These are phyloP conservation scores for Crassisporium funariophilum DNA, from an alignment of 768 basidiomycete genomes.

Conservation along the genomic window DNA sequence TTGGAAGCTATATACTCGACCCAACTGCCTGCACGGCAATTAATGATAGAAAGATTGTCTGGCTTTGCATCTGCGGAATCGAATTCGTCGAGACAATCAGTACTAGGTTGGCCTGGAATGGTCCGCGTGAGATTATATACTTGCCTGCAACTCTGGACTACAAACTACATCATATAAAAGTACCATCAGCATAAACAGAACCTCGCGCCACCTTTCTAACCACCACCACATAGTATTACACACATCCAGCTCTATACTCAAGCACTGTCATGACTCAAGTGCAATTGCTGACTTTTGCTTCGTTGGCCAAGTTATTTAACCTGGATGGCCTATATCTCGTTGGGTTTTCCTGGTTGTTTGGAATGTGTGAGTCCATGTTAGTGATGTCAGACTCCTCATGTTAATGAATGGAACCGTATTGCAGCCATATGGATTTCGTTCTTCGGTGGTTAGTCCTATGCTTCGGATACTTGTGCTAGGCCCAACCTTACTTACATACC, in stretches of 20 bases:
- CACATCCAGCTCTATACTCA: neutral
- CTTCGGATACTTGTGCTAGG: neutral
- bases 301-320: slow-evolving; percentile 35
- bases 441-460: slow-evolving; percentile 51
- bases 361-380: slow-evolving; percentile 58
- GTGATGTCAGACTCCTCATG: neutral
- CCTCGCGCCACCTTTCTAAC: too few relatives aligned
- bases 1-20: slow-evolving; percentile 6
- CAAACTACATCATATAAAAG: too few relatives aligned
- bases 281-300: slow-evolving; percentile 37
- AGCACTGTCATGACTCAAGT: slow-evolving; percentile 31
- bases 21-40: neutral
- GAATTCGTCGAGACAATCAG: too few relatives aligned
- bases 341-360: slow-evolving; percentile 65
- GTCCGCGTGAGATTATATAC: too few relatives aligned
- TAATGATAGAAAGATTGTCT: too few relatives aligned
- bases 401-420: neutral
- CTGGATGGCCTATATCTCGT: slow-evolving; percentile 49
- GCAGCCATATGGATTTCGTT: slow-evolving; percentile 65
- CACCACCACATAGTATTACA: neutral
- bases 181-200: too few relatives aligned
- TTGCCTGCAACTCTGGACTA: too few relatives aligned
- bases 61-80: too few relatives aligned
- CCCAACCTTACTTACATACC: slow-evolving; percentile 1
- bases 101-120: too few relatives aligned